Conservation (phyloP, 176 grass and related monocot species). For the Eleusine indica region DNA sequence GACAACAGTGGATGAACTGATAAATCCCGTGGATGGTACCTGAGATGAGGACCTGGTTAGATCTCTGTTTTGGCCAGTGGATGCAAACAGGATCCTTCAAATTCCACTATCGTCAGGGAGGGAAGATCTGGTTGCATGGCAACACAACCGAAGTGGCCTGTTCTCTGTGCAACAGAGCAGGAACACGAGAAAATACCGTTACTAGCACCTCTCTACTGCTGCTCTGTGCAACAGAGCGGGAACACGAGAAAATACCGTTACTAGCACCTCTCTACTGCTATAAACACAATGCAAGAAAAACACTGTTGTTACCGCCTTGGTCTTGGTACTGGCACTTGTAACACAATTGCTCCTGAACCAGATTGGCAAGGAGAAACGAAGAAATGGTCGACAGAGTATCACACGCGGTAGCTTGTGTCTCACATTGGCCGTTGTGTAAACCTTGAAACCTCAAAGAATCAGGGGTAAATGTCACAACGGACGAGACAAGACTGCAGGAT, state of each 20-base stretch:
- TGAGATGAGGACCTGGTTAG: too few species aligned
- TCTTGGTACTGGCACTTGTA: not conserved
- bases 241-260: not conserved
- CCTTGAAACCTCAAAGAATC: not conserved
- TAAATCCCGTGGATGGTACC: too few species aligned
- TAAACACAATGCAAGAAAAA: not conserved
- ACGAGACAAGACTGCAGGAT: not conserved
- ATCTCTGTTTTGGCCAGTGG: too few species aligned
- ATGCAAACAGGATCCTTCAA: too few species aligned
- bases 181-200: too few species aligned
- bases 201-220: too few species aligned
- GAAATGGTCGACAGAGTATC: not conserved
- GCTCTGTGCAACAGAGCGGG: not conserved
- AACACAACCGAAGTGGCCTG: too few species aligned
- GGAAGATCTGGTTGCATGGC: too few species aligned
- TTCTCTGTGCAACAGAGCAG: too few species aligned
- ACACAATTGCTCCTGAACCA: not conserved
- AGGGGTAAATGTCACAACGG: not conserved
- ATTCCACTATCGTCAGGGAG: too few species aligned
- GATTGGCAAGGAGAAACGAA: not conserved
- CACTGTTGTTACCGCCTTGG: not conserved
- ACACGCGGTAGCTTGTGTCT: not conserved
- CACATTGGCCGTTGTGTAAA: not conserved
- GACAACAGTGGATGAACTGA: too few species aligned
- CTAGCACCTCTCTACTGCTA: too few species aligned